These are phyloP conservation scores for Cyclotella cryptica DNA, from an alignment of 108 stramenopile genomes.

Conservation along the genomic window DNA sequence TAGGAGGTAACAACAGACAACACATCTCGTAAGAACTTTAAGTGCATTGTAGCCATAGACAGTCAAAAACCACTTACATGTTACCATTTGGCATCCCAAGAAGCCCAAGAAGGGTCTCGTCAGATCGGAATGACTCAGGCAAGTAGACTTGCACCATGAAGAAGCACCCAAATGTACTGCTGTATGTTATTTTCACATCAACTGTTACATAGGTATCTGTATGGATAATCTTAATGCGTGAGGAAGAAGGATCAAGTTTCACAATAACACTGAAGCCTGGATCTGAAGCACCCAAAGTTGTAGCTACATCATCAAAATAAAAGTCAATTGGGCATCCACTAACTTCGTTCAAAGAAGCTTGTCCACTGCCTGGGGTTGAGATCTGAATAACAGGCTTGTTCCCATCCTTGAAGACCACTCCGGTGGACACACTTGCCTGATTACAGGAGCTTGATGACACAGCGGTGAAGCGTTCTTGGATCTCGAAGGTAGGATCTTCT, in stretches of 20 bases:
- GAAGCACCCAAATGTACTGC: slow-evolving; percentile 22
- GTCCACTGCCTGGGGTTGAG: slow-evolving; percentile 11
- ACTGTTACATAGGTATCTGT: slow-evolving; percentile 2
- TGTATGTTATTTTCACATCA: not conserved
- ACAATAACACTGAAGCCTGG: not conserved
- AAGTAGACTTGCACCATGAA: slow-evolving; percentile 16
- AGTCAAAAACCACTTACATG: not conserved
- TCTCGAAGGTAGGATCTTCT: slow-evolving; percentile 12
- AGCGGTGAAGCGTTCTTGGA: slow-evolving; percentile 29
- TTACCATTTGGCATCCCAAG: slow-evolving; percentile 17
- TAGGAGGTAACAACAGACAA: not conserved
- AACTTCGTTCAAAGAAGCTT: not conserved
- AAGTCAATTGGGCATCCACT: slow-evolving; percentile 31
- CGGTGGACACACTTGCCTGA: slow-evolving; percentile 27
- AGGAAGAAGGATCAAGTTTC: not conserved
- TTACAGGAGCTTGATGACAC: slow-evolving; percentile 12
- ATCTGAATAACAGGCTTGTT: slow-evolving; percentile 20
- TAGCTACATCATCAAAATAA: slow-evolving; percentile 7
- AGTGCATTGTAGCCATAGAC: not conserved
- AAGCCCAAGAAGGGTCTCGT: slow-evolving; percentile 23
- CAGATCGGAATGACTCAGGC: slow-evolving; percentile 2
- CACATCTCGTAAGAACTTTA: too few species aligned
- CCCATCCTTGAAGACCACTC: slow-evolving; percentile 20
- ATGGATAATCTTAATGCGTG: not conserved
- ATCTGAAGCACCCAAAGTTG: not conserved